A percentile compares a stretch with the other conserved stretches of the same genome.
Evolutionary conservation across 768 basidiomycete genomes (phyloP).

Genomic region (Omphalotus guepiniiformis): DNA sequence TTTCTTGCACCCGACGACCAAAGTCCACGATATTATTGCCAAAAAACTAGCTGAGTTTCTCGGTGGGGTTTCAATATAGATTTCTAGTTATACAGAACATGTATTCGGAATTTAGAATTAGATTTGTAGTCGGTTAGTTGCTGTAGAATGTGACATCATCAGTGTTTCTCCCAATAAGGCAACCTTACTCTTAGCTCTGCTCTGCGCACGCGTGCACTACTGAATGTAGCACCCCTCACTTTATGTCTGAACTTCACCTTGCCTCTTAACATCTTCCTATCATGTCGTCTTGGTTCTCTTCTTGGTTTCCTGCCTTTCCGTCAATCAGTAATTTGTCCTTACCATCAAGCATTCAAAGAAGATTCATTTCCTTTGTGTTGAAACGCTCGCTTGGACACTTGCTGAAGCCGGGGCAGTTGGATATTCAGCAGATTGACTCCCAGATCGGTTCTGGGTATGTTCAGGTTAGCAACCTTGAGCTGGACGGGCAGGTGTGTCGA

Average conservation of each 20-base stretch:
- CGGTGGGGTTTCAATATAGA: constrained; percentile 5
- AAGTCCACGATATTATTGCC: constrained; percentile 46
- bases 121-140: too few relatives aligned
- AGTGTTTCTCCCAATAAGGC: not conserved
- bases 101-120: too few relatives aligned
- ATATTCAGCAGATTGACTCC: constrained; percentile 82
- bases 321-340: constrained; percentile 58
- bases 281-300: constrained; percentile 55
- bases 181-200: not conserved
- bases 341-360: constrained; percentile 73
- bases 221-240: not conserved
- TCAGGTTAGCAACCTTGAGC: constrained; percentile 78
- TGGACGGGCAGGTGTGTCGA: constrained; percentile 65
- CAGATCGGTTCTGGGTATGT: constrained; percentile 91
- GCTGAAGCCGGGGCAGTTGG: constrained; percentile 85
- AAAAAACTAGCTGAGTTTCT: constrained; percentile 38
- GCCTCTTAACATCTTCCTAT: too few relatives aligned
- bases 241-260: not conserved
- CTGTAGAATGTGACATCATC: too few relatives aligned
- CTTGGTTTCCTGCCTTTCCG: constrained; percentile 62
- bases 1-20: constrained; percentile 48
- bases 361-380: constrained; percentile 87
- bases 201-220: not conserved
- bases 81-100: too few relatives aligned
- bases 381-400: constrained; percentile 81